phyloP scores from a whole-genome alignment of 2,329 filamentous ascomycete species.

The Bipolaris victoriae region DNA sequence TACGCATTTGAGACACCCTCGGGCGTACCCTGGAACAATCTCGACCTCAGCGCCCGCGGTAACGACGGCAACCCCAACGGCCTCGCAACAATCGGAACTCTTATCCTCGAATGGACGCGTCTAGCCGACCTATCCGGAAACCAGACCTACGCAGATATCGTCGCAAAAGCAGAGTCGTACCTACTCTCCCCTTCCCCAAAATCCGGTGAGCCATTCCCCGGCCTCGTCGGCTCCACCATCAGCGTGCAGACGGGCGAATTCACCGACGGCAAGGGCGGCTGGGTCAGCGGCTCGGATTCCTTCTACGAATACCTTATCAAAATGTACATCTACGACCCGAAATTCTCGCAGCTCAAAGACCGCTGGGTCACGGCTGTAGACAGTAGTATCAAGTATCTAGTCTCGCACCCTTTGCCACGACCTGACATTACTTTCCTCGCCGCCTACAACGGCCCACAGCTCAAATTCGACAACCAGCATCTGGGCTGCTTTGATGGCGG shows the following conservation, averaged over 20 bases:
- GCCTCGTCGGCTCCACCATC: constrained; percentile 73
- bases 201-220: constrained; percentile 73
- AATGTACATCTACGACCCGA: constrained; percentile 82
- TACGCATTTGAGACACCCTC: constrained; percentile 79
- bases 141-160: constrained; percentile 67
- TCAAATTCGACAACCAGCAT: constrained; percentile 52
- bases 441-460: constrained; percentile 57
- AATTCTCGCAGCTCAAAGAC: constrained; percentile 71
- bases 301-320: constrained; percentile 93
- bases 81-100: constrained; percentile 76
- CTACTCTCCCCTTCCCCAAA: constrained; percentile 70
- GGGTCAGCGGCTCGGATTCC: constrained; percentile 77
- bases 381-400: constrained; percentile 73
- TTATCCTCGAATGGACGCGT: constrained; percentile 84
- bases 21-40: constrained; percentile 74
- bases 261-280: constrained; percentile 70
- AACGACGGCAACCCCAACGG: constrained; percentile 65
- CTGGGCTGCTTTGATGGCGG: constrained; percentile 84
- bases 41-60: constrained; percentile 64
- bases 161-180: constrained; percentile 71
- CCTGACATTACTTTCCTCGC: constrained; percentile 76
- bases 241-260: constrained; percentile 71
- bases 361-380: constrained; percentile 77
- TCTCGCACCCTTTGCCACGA: constrained; percentile 68
- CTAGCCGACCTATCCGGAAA: constrained; percentile 77